These are phyloP conservation scores for Colletotrichum phormii DNA, from an alignment of 2,329 filamentous ascomycete species.

Conservation along the genomic window DNA sequence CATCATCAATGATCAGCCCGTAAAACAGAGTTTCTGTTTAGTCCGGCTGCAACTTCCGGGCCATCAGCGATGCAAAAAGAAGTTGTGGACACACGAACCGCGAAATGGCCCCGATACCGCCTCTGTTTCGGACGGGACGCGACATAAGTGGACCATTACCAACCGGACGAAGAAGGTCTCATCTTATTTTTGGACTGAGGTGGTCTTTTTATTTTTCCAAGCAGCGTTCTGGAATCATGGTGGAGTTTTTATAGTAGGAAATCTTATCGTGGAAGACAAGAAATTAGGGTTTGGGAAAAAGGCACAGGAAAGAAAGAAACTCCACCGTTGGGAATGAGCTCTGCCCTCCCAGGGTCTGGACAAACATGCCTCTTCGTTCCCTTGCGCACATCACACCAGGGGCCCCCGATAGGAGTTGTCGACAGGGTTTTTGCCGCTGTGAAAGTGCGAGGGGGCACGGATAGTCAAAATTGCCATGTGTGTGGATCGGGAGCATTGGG, in stretches of 20 bases:
- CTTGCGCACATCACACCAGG: constrained; percentile 22
- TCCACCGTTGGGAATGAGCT: constrained; percentile 3
- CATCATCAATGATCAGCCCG: not conserved
- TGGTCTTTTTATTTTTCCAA: no score
- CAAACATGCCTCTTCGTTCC: not conserved
- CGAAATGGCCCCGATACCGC: constrained; percentile 19
- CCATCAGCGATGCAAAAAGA: not conserved
- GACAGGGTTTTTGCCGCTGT: not conserved
- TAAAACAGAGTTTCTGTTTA: constrained; percentile 12
- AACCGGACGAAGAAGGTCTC: constrained; percentile 12
- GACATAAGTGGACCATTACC: not conserved
- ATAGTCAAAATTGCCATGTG: not conserved
- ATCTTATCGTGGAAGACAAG: not conserved
- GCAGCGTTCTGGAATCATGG: not conserved
- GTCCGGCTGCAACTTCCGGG: not conserved
- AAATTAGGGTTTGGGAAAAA: not conserved
- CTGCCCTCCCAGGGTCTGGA: not conserved
- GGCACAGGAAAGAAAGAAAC: not conserved
- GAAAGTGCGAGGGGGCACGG: not conserved
- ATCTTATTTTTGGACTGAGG: constrained; percentile 9
- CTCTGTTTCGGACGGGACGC: constrained; percentile 20
- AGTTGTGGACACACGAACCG: not conserved
- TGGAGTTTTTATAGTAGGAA: not conserved
- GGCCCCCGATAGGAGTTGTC: not conserved
- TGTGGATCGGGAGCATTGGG: not conserved